A percentile compares a stretch with the other conserved stretches of the same genome.
These are phyloP conservation scores for Entomortierella beljakovae DNA, from an alignment of 192 early-diverging fungal species.

Conservation along the genomic window DNA sequence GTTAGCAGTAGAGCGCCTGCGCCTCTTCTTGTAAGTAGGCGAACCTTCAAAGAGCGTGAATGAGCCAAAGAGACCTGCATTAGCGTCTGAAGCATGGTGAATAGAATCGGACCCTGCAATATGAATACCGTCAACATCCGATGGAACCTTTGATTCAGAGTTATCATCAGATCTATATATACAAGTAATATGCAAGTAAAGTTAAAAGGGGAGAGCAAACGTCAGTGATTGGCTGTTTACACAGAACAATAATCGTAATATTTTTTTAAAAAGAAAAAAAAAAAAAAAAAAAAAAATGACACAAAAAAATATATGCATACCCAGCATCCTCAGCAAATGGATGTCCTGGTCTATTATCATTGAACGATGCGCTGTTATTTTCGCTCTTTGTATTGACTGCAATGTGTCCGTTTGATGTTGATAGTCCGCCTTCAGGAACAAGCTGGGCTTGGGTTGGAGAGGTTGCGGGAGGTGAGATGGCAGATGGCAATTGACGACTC, in stretches of 20 bases:
- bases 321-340: slow-evolving; percentile 27
- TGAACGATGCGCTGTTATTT: not conserved
- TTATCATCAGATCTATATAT: slow-evolving; percentile 54
- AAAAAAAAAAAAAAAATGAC: not conserved
- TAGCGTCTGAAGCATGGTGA: slow-evolving; percentile 38
- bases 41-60: slow-evolving; percentile 76
- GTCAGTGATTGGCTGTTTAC: not conserved
- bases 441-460: slow-evolving; percentile 44
- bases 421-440: slow-evolving; percentile 20
- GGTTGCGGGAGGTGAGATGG: slow-evolving; percentile 20
- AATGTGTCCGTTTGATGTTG: not conserved
- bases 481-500: slow-evolving; percentile 36
- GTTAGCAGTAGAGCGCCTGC: slow-evolving; percentile 63
- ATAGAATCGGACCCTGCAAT: slow-evolving; percentile 1
- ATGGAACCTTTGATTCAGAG: slow-evolving; percentile 55
- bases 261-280: not conserved
- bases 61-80: slow-evolving; percentile 61
- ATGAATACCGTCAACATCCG: slow-evolving; percentile 25
- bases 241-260: not conserved
- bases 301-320: slow-evolving; percentile 11
- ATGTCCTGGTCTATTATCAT: slow-evolving; percentile 5
- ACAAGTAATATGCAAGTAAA: not conserved
- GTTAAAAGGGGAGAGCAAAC: not conserved
- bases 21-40: slow-evolving; percentile 79
- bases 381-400: not conserved